Evolutionary conservation across 441 rosid genomes (phyloP).

Genomic region (Mallotus repandus): DNA sequence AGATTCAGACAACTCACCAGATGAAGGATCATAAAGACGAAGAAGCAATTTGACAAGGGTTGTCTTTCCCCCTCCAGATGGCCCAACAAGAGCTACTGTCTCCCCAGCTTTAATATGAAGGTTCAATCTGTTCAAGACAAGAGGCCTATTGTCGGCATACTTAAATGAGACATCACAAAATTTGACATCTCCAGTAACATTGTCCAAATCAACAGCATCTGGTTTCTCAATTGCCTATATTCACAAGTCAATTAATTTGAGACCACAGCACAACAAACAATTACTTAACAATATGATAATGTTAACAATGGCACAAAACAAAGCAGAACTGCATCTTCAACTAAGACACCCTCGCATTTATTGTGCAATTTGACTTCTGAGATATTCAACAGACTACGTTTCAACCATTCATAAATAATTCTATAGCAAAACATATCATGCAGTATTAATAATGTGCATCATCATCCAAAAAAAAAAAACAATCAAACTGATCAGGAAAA

Average conservation of each 20-base stretch:
- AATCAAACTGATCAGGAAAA: too few relatives aligned
- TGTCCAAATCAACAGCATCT: conserved; percentile 51
- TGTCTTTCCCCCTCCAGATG: conserved; percentile 98
- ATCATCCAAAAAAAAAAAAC: too few relatives aligned
- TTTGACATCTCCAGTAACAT: conserved; percentile 68
- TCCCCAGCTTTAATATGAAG: conserved; percentile 90
- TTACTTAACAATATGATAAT: neutral
- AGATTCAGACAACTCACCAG: conserved; percentile 46
- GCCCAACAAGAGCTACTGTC: conserved; percentile 85
- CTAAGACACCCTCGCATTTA: conserved; percentile 5
- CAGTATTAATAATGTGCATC: too few relatives aligned
- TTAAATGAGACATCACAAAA: conserved; percentile 64
- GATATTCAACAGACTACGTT: neutral
- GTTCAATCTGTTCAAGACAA: conserved; percentile 59
- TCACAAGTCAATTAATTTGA: conserved; percentile 24
- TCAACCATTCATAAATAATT: too few relatives aligned
- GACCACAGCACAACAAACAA: neutral
- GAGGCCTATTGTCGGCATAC: conserved; percentile 54
- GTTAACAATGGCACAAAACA: neutral
- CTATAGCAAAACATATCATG: too few relatives aligned
- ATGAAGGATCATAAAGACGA: conserved; percentile 76
- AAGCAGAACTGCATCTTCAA: neutral
- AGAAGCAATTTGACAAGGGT: conserved; percentile 88
- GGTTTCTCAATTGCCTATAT: conserved; percentile 63
- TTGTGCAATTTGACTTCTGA: neutral